These are phyloP conservation scores for Saitozyma sp. DNA, from an alignment of 768 basidiomycete species.

Conservation along the genomic window DNA sequence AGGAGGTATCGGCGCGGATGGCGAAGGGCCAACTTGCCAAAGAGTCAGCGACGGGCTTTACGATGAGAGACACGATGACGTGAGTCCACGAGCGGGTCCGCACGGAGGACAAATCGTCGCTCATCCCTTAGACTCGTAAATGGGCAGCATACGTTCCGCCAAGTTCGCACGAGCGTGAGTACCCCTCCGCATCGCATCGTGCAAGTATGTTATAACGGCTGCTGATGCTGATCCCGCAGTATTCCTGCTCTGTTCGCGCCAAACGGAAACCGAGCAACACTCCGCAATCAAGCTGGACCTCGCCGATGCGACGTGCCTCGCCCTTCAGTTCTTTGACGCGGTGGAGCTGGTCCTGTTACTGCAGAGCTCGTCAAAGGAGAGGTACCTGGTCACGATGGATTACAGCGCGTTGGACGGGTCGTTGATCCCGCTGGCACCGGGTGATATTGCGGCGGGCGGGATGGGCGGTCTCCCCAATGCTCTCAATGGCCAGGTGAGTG, in stretches of 20 bases:
- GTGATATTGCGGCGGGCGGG: not conserved
- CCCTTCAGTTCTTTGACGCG: slow-evolving; percentile 38
- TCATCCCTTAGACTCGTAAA: not conserved
- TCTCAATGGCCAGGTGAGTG: not conserved
- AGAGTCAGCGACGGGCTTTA: not conserved
- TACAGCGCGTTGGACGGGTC: slow-evolving; percentile 11
- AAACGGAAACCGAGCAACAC: no score
- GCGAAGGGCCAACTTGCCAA: not conserved
- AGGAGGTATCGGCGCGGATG: slow-evolving; percentile 7
- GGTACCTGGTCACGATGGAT: slow-evolving; percentile 20
- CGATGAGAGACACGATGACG: not conserved
- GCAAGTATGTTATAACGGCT: not conserved
- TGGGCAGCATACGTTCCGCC: not conserved
- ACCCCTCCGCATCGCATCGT: not conserved
- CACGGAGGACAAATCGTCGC: not conserved
- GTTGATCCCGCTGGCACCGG: slow-evolving; percentile 4
- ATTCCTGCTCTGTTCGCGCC: no score
- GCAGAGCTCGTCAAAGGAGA: slow-evolving; percentile 1
- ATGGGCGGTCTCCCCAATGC: not conserved
- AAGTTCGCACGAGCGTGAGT: not conserved
- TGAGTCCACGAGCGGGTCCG: not conserved
- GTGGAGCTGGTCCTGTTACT: slow-evolving; percentile 29
- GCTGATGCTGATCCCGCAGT: not conserved
- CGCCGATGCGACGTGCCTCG: slow-evolving; percentile 10
- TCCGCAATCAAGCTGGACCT: slow-evolving; percentile 2